A percentile compares a stretch with the other conserved stretches of the same genome.
phyloP scores from a whole-genome alignment of 192 early-diverging fungal genomes.

The Linnemannia zychae region DNA sequence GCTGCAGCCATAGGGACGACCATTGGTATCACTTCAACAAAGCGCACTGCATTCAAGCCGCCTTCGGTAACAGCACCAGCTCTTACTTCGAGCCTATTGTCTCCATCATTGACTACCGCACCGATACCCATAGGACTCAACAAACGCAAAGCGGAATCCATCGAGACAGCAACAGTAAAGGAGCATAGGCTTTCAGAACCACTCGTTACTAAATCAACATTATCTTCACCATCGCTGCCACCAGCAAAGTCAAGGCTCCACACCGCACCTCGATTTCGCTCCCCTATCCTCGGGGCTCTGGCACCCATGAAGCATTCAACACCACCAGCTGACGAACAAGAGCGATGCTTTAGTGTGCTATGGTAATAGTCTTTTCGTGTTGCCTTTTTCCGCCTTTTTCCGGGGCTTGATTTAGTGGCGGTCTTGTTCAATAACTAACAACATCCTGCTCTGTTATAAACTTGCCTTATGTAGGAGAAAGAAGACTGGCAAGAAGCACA shows the following conservation, averaged over 20 bases:
- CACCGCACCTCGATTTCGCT: background rate
- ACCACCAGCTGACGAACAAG: background rate
- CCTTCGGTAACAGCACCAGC: background rate
- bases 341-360: slow-evolving; percentile 33
- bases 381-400: background rate
- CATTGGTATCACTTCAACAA: background rate
- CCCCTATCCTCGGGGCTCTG: background rate
- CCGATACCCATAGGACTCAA: background rate
- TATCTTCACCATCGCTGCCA: background rate
- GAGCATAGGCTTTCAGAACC: background rate
- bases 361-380: slow-evolving; percentile 12
- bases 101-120: background rate
- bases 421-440: background rate
- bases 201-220: background rate
- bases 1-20: background rate
- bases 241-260: background rate
- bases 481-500: slow-evolving; percentile 49
- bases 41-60: background rate
- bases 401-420: background rate
- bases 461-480: slow-evolving; percentile 24
- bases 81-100: background rate
- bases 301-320: background rate
- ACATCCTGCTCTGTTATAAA: background rate
- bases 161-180: background rate
- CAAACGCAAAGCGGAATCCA: background rate